phyloP scores from a whole-genome alignment of 495 filamentous ascomycete species.

The Lichenothelia convexa region DNA sequence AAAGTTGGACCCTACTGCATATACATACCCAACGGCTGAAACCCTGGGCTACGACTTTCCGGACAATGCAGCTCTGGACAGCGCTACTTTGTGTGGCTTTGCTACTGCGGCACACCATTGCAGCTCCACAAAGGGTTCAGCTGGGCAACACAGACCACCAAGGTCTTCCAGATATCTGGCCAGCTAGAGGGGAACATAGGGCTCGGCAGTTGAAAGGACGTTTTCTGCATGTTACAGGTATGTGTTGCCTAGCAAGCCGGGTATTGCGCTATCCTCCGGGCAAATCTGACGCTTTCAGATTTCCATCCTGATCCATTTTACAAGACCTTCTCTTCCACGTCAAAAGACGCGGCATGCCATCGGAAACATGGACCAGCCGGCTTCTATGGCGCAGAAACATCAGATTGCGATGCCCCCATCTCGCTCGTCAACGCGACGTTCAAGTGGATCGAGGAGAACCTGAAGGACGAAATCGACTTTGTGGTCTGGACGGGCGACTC shows the following conservation, averaged over 20 bases:
- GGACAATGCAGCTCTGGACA: too few species aligned
- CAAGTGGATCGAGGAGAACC: conserved; percentile 69
- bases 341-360: conserved; percentile 57
- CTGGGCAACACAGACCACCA: too few species aligned
- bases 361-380: conserved; percentile 59
- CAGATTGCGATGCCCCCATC: conserved; percentile 72
- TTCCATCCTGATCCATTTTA: conserved; percentile 82
- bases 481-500: conserved; percentile 97
- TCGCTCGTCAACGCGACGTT: conserved; percentile 77
- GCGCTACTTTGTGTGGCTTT: too few species aligned
- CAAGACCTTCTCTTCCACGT: conserved; percentile 51
- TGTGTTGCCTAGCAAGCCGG: conserved; percentile 10
- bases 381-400: conserved; percentile 62
- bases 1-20: too few species aligned
- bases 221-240: conserved; percentile 94
- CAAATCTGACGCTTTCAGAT: conserved; percentile 42
- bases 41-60: too few species aligned
- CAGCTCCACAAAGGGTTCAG: too few species aligned
- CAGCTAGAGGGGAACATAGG: too few species aligned
- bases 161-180: too few species aligned
- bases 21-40: too few species aligned
- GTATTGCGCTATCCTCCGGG: background rate
- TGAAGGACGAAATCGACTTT: conserved; percentile 79
- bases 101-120: too few species aligned
- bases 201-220: conserved; percentile 49